These are phyloP conservation scores for Neurospora tetrasperma DNA, from an alignment of 495 filamentous ascomycete species.

Conservation along the genomic window DNA sequence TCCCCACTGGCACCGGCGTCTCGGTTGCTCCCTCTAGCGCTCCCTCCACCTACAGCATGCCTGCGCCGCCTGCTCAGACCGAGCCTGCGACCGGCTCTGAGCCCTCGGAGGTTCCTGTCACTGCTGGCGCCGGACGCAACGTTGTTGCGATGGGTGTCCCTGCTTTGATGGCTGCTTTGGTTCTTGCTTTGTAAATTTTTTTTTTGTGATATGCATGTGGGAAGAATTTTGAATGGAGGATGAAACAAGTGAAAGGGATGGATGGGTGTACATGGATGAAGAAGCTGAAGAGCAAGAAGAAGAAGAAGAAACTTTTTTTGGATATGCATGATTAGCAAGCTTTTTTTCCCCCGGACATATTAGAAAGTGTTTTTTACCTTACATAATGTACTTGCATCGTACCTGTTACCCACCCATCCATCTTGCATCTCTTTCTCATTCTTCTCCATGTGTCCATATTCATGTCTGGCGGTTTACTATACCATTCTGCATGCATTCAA, in stretches of 20 bases:
- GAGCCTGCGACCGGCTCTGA: conserved; percentile 1
- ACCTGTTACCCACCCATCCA: background rate
- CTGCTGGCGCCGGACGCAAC: conserved; percentile 20
- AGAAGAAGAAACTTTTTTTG: background rate
- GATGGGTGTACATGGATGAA: background rate
- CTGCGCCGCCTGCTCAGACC: background rate
- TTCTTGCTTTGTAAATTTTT: conserved; percentile 13
- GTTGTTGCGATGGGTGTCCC: conserved; percentile 15
- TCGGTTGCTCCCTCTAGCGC: background rate
- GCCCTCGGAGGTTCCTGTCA: conserved; percentile 8
- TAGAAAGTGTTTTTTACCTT: background rate
- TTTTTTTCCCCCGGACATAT: conserved; percentile 1
- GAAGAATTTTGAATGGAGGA: background rate
- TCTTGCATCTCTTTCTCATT: background rate
- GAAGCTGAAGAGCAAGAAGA: background rate
- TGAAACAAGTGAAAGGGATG: background rate
- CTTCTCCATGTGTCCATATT: background rate
- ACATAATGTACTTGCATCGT: background rate
- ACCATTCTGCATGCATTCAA: background rate
- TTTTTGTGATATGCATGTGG: background rate
- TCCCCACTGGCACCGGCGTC: background rate
- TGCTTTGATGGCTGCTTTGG: conserved; percentile 13
- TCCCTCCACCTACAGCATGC: conserved; percentile 5
- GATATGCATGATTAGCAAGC: background rate
- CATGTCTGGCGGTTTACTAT: background rate